Evolutionary conservation across 2,329 filamentous ascomycete species (phyloP).

Genomic region (Emmonsiellopsis sp.): DNA sequence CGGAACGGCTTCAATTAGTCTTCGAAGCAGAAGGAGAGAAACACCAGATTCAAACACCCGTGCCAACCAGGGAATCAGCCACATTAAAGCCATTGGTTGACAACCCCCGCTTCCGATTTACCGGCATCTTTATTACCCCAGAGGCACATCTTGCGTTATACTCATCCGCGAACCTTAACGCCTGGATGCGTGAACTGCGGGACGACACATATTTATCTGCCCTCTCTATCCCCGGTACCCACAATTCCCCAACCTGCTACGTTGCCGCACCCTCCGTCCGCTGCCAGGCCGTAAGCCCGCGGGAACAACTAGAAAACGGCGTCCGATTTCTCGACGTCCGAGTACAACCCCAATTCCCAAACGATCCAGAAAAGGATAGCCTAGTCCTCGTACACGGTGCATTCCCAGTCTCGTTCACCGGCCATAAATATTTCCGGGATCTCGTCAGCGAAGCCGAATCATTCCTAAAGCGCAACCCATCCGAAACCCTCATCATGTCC

Average conservation of each 20-base stretch:
- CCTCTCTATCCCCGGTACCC: conserved; percentile 87
- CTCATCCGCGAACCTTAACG: conserved; percentile 58
- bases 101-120: conserved; percentile 49
- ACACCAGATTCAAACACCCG: conserved; percentile 67
- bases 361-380: conserved; percentile 52
- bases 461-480: conserved; percentile 70
- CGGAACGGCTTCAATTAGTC: conserved; percentile 64
- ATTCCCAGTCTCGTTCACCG: conserved; percentile 79
- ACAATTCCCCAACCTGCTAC: conserved; percentile 84
- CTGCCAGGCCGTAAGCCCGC: conserved; percentile 73
- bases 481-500: conserved; percentile 75
- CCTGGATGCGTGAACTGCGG: conserved; percentile 73
- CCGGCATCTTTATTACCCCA: conserved; percentile 55
- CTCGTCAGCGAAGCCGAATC: conserved; percentile 61
- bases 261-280: conserved; percentile 83
- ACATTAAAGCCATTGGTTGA: conserved; percentile 50
- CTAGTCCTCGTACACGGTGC: conserved; percentile 80
- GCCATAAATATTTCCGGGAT: conserved; percentile 67
- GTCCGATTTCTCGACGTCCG: conserved; percentile 92
- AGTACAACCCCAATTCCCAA: conserved; percentile 56
- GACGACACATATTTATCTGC: conserved; percentile 65
- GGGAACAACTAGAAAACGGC: conserved; percentile 75
- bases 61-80: conserved; percentile 49
- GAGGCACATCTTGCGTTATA: conserved; percentile 53
- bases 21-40: conserved; percentile 55